Conservation (phyloP, 2,329 filamentous ascomycete species). For the Colletotrichum filicis region DNA sequence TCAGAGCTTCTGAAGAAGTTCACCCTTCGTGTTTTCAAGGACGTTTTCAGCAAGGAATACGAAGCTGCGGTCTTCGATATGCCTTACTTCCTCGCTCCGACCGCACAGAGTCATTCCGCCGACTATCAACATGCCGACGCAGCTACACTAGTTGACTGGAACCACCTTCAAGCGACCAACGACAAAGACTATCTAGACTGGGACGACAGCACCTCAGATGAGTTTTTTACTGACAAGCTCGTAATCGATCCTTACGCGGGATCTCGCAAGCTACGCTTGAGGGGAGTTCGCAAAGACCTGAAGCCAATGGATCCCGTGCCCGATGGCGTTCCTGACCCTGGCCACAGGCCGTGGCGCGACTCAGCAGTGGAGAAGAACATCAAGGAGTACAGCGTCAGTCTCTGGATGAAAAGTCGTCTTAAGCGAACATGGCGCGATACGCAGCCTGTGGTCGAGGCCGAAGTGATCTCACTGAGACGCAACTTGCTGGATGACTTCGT, state of each 20-base stretch:
- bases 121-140: constrained; percentile 30
- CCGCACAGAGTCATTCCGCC: constrained; percentile 40
- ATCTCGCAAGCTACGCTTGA: constrained; percentile 69
- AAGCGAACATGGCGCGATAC: constrained; percentile 67
- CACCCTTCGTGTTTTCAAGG: constrained; percentile 80
- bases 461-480: constrained; percentile 79
- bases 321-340: constrained; percentile 58
- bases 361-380: constrained; percentile 65
- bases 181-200: constrained; percentile 49
- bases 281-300: constrained; percentile 65
- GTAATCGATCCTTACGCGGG: constrained; percentile 70
- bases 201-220: constrained; percentile 54
- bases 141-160: constrained; percentile 67
- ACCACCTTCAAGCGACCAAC: constrained; percentile 56
- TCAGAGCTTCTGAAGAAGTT: constrained; percentile 73
- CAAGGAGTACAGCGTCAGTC: constrained; percentile 84
- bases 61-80: constrained; percentile 71
- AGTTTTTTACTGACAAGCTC: constrained; percentile 64
- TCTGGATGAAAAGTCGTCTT: constrained; percentile 71
- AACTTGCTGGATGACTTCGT: constrained; percentile 82
- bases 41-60: constrained; percentile 91
- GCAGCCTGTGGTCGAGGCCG: constrained; percentile 85
- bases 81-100: constrained; percentile 86
- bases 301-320: constrained; percentile 75
- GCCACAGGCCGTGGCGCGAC: constrained; percentile 54